These are phyloP conservation scores for Dendrobium huoshanense DNA, from an alignment of 106 monocot species.

Conservation along the genomic window DNA sequence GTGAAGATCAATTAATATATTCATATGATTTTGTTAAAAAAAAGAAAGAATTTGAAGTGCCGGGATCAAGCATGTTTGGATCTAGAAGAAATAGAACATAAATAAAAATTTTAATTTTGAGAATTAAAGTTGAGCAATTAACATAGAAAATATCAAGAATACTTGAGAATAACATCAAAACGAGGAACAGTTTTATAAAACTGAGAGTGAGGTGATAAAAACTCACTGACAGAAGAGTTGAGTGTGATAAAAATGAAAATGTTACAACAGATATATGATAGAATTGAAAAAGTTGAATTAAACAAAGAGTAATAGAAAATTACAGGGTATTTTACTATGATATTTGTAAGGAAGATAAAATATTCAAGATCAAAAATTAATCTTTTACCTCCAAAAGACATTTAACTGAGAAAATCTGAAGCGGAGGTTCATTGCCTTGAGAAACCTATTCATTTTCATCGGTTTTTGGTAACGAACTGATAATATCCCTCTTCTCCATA, in stretches of 20 bases:
- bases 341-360: neutral
- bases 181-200: too few species aligned
- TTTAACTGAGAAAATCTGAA: neutral
- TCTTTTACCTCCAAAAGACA: neutral
- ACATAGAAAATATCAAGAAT: too few species aligned
- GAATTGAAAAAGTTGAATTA: neutral
- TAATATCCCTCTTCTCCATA: slow-evolving; percentile 77
- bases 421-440: neutral
- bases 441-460: neutral
- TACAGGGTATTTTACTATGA: neutral
- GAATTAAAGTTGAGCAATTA: too few species aligned
- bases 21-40: too few species aligned
- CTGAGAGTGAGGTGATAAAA: neutral
- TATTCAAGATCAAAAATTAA: neutral
- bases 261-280: neutral
- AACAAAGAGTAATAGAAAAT: neutral
- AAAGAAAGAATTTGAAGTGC: too few species aligned
- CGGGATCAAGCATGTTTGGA: too few species aligned
- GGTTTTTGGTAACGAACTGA: slow-evolving; percentile 16
- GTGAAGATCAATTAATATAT: too few species aligned
- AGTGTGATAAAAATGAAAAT: neutral
- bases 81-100: too few species aligned
- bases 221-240: neutral
- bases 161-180: too few species aligned
- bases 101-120: too few species aligned